These are phyloP conservation scores for Alternaria dauci DNA, from an alignment of 2,329 filamentous ascomycete species.

Conservation along the genomic window DNA sequence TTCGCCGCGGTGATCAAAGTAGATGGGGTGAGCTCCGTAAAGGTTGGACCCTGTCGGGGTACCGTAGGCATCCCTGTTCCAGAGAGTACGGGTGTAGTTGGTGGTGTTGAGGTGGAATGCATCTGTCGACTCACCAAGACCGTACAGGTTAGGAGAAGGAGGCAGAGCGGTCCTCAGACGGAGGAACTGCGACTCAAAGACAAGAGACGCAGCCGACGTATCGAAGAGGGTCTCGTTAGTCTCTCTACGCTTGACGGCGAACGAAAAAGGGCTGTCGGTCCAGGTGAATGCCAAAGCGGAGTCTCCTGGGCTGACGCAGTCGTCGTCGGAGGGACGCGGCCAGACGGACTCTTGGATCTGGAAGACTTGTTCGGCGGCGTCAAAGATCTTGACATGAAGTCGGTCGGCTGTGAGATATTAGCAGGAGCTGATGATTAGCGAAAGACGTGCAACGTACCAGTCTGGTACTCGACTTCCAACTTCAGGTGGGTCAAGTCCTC, in stretches of 20 bases:
- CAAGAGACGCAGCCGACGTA: constrained; percentile 70
- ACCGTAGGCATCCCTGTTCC: constrained; percentile 72
- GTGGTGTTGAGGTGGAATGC: constrained; percentile 71
- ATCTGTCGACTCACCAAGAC: constrained; percentile 79
- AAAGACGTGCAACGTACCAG: constrained; percentile 57
- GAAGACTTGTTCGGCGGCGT: constrained; percentile 72
- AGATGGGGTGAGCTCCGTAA: constrained; percentile 78
- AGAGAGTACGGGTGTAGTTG: constrained; percentile 70
- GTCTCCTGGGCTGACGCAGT: constrained; percentile 33
- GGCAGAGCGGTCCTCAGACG: constrained; percentile 75
- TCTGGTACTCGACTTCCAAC: constrained; percentile 68
- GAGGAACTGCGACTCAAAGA: constrained; percentile 81
- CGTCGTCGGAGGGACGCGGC: constrained; percentile 61
- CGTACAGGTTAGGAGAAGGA: constrained; percentile 73
- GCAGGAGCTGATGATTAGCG: constrained; percentile 65
- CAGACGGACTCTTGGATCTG: constrained; percentile 76
- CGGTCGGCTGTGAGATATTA: constrained; percentile 60
- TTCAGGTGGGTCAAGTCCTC: constrained; percentile 63
- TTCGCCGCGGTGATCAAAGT: constrained; percentile 72
- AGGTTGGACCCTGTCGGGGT: constrained; percentile 70
- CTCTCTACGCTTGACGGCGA: constrained; percentile 66
- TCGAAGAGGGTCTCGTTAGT: constrained; percentile 72
- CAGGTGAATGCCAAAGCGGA: constrained; percentile 65
- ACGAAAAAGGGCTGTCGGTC: constrained; percentile 69
- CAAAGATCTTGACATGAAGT: constrained; percentile 76